Evolutionary conservation across 257 asterid genomes (phyloP).

Genomic region (Solanum bulbocastanum): DNA sequence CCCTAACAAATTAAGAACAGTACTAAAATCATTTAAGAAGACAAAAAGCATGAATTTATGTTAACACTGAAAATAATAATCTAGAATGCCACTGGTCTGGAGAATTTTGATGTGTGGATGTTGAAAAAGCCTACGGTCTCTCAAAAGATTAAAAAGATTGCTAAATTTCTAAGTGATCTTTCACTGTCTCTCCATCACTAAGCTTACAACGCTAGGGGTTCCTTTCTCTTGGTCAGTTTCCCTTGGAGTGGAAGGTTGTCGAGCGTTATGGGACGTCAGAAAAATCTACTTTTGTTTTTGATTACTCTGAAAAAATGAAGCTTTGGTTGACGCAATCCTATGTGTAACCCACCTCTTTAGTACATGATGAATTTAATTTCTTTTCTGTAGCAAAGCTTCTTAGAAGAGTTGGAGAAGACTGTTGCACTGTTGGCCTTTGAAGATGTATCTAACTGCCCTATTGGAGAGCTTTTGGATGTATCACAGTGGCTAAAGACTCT

Average conservation of each 20-base stretch:
- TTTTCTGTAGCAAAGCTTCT: constrained; percentile 46
- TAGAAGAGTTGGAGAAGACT: constrained; percentile 81
- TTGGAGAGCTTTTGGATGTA: constrained; percentile 57
- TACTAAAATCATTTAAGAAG: no score
- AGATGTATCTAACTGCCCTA: constrained; percentile 59
- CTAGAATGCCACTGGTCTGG: no score
- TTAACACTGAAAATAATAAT: no score
- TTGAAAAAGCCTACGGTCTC: not conserved
- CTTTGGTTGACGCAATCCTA: not conserved
- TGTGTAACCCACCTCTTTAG: not conserved
- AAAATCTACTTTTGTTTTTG: not conserved
- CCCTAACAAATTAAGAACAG: no score
- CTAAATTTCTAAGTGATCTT: not conserved
- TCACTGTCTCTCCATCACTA: not conserved
- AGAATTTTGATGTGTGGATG: not conserved
- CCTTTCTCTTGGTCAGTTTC: not conserved
- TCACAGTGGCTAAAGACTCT: constrained; percentile 80
- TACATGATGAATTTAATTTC: not conserved
- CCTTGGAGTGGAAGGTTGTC: not conserved
- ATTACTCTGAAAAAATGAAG: not conserved
- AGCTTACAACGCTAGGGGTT: not conserved
- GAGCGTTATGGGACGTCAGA: not conserved
- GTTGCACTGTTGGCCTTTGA: constrained; percentile 78
- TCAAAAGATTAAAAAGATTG: not conserved
- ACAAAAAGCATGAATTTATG: no score